Conservation (phyloP, 2,329 filamentous ascomycete genomes). For the Paecilomyces sp. region DNA sequence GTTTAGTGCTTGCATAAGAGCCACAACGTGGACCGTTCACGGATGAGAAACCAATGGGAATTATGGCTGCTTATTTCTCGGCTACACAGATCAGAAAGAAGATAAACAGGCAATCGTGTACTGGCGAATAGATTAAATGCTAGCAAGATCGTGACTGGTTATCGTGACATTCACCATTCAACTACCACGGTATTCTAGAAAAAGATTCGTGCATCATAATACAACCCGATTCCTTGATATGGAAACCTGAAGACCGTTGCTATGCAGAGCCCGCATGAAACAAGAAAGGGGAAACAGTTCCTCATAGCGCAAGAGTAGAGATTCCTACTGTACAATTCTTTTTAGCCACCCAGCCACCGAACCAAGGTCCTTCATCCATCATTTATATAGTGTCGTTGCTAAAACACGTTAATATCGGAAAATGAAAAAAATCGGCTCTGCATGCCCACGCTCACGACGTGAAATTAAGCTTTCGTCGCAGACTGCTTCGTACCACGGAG, state of each 20-base stretch:
- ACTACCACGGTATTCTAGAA: not conserved
- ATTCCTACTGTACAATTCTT: slow-evolving; percentile 21
- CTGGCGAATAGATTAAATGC: not conserved
- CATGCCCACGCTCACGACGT: not conserved
- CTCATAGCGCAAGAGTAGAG: slow-evolving; percentile 19
- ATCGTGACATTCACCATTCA: not conserved
- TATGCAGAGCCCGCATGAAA: slow-evolving; percentile 14
- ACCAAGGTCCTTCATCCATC: slow-evolving; percentile 9
- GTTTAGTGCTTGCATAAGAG: too few species aligned
- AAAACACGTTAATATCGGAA: slow-evolving; percentile 1
- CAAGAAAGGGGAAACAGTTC: slow-evolving; percentile 9
- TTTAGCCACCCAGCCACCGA: slow-evolving; percentile 4
- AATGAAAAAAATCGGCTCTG: slow-evolving; percentile 3
- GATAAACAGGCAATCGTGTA: not conserved
- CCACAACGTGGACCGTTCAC: too few species aligned
- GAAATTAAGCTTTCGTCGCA: slow-evolving; percentile 19
- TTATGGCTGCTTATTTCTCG: too few species aligned
- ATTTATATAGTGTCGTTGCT: slow-evolving; percentile 1
- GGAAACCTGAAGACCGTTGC: slow-evolving; percentile 20
- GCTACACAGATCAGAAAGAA: not conserved
- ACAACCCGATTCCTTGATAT: slow-evolving; percentile 15
- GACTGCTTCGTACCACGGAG: slow-evolving; percentile 37
- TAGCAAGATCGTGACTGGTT: not conserved
- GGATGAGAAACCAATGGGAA: too few species aligned
- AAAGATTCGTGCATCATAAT: slow-evolving; percentile 1